Evolutionary conservation across 306 rosid species (phyloP), one percentile per base, ranked within the genome.

Genomic region (Acacia acuminata): DNA sequence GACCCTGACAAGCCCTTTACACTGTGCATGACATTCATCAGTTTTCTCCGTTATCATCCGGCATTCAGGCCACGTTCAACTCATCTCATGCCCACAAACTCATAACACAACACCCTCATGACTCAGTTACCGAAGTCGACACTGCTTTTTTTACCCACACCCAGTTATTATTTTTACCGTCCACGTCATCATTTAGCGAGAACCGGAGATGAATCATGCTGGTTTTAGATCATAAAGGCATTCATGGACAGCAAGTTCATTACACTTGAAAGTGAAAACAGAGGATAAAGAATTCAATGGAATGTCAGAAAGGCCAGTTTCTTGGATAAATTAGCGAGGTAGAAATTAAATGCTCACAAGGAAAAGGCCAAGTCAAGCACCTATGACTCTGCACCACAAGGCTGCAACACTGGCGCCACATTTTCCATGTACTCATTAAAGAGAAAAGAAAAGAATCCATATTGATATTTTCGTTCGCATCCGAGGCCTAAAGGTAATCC

Each of bases 1-100:
- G 19, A 56, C 24, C 67, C 85, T 80, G 91, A 78, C 85, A 82
- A 79, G 0, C 16, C 16, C 77, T 82, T 86, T 82, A 63, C 64
- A 24, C 44, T 51, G 53, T 55, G 69, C 76, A 80, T 78, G 83
- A 79, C 79, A 6, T 69, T 73, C 64, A 71, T 77, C 48, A 75
- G 71, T 45, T 47, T 44, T 48, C 77, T 72, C 80, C 77, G 4
- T 47, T 22, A 0, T 17, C 20, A 27, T 42, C 42, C 7, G 13
- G 36, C 36, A 32, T 32, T 32, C 36, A 3, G 36, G 72, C 84
- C 90, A 79, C 84, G 82, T 82, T 40, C 77, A 69, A 60, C 14
- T 30, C 45, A 19, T 15, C 77, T 24, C 50, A 32, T n/a, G 82
- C 80, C 55, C 83, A 73, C 88, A 73, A 79, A 76, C 80, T 14